A percentile compares a stretch with the other conserved stretches of the same genome.
Evolutionary conservation across 2,329 filamentous ascomycete species (phyloP).

Genomic region (Lachnellula arida): DNA sequence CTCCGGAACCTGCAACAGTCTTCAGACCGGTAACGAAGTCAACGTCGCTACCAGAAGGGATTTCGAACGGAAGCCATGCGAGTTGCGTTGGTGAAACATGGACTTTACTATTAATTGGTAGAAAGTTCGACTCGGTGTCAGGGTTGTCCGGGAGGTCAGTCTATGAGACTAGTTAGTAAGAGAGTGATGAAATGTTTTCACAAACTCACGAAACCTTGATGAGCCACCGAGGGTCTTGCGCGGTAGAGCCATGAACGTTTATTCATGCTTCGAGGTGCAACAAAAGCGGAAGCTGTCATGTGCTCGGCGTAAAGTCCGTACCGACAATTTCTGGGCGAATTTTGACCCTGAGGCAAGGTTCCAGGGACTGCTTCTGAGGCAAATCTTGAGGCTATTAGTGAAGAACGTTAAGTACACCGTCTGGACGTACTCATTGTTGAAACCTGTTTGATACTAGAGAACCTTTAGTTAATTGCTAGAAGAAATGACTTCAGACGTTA

Average conservation of each 20-base stretch:
- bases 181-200: background rate
- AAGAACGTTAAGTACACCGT: background rate
- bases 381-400: slow-evolving; percentile 24
- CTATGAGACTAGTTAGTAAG: slow-evolving; percentile 27
- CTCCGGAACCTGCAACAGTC: slow-evolving; percentile 45
- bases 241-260: slow-evolving; percentile 39
- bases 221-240: slow-evolving; percentile 39
- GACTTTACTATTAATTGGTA: slow-evolving; percentile 42
- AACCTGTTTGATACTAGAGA: slow-evolving; percentile 49
- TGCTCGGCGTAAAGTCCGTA: slow-evolving; percentile 43
- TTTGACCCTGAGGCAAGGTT: slow-evolving; percentile 39
- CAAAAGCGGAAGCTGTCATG: slow-evolving; percentile 42
- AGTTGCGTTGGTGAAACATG: slow-evolving; percentile 43
- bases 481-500: slow-evolving; percentile 6
- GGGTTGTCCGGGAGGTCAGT: slow-evolving; percentile 30
- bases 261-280: slow-evolving; percentile 38
- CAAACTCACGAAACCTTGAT: slow-evolving; percentile 28
- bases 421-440: slow-evolving; percentile 37
- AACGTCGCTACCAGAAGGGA: slow-evolving; percentile 16
- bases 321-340: slow-evolving; percentile 37
- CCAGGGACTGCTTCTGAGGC: slow-evolving; percentile 40
- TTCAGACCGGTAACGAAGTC: slow-evolving; percentile 46
- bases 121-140: slow-evolving; percentile 40
- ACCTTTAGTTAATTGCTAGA: slow-evolving; percentile 6
- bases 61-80: slow-evolving; percentile 45